Evolutionary conservation across 495 filamentous ascomycete genomes (phyloP).

Genomic region (Hypoxylon lenormandii): DNA sequence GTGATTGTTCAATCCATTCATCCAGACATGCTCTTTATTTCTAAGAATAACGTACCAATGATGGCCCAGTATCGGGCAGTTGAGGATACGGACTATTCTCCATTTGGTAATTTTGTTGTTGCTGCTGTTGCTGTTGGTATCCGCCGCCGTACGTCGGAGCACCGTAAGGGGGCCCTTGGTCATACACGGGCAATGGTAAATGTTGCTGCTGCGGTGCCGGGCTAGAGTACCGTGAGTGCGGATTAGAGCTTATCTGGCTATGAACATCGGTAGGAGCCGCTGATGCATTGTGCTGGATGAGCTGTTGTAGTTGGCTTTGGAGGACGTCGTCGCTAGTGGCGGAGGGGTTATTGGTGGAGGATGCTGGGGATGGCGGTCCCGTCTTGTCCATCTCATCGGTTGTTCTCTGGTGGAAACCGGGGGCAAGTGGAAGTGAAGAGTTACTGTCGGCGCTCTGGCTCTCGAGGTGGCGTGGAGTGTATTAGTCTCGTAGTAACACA

Average conservation of each 20-base stretch:
- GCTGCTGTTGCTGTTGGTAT: constrained; percentile 49
- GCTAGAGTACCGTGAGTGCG: constrained; percentile 58
- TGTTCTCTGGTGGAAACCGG: constrained; percentile 1
- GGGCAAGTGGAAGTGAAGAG: neutral
- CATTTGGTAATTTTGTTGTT: constrained; percentile 49
- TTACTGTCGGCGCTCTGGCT: neutral
- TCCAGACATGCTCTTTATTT: constrained; percentile 17
- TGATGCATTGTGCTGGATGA: constrained; percentile 63
- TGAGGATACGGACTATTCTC: constrained; percentile 53
- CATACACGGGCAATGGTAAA: constrained; percentile 41
- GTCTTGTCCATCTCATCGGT: constrained; percentile 53
- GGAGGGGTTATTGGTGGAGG: constrained; percentile 46
- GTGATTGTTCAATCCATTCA: constrained; percentile 32
- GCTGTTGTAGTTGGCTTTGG: constrained; percentile 60
- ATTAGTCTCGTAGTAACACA: constrained; percentile 6
- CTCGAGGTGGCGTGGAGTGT: neutral
- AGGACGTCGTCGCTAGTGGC: constrained; percentile 54
- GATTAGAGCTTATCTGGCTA: constrained; percentile 55
- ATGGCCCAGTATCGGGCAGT: constrained; percentile 44
- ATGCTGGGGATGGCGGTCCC: constrained; percentile 58
- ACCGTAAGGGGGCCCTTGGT: constrained; percentile 42
- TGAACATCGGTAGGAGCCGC: constrained; percentile 42
- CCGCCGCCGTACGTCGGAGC: constrained; percentile 36
- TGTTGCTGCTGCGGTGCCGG: constrained; percentile 52
- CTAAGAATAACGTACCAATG: constrained; percentile 49